Conservation (phyloP, 1,284 basidiomycete genomes). For the Tremellales sp. region DNA sequence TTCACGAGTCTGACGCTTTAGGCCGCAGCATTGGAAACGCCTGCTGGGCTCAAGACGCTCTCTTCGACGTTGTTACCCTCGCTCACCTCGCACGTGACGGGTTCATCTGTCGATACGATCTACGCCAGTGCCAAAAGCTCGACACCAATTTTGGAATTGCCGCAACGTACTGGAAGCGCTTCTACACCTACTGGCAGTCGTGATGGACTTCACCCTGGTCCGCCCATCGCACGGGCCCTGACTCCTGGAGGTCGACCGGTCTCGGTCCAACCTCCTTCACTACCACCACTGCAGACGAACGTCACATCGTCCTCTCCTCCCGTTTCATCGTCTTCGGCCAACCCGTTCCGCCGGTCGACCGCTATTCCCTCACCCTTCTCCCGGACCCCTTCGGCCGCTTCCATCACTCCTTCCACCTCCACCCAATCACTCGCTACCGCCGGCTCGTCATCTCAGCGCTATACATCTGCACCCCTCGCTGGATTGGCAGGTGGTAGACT, state of each 20-base stretch:
- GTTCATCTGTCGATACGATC: background rate
- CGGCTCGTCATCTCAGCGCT: conserved; percentile 10
- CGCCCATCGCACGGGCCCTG: conserved; percentile 21
- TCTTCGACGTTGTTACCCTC: conserved; percentile 46
- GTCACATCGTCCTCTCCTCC: conserved; percentile 35
- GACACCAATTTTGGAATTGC: conserved; percentile 12
- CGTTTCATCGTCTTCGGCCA: conserved; percentile 25
- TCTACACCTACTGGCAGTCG: conserved; percentile 20
- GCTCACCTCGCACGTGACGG: conserved; percentile 20
- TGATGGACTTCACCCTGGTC: conserved; percentile 9
- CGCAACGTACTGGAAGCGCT: conserved; percentile 21
- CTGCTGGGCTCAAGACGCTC: conserved; percentile 44
- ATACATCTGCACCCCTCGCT: conserved; percentile 33
- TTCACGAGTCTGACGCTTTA: conserved; percentile 14
- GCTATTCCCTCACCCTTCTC: conserved; percentile 34
- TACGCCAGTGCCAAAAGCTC: conserved; percentile 7
- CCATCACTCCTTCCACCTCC: conserved; percentile 10
- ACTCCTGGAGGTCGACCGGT: conserved; percentile 42
- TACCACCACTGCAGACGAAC: conserved; percentile 29
- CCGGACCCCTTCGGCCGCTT: conserved; percentile 26
- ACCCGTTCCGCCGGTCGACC: conserved; percentile 38
- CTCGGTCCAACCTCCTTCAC: conserved; percentile 34
- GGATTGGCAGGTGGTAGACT: conserved; percentile 54
- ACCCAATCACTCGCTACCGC: conserved; percentile 1
- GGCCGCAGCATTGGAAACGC: conserved; percentile 47